A percentile compares a stretch with the other conserved stretches of the same genome.
Conservation (phyloP, 805 yeast genomes). For the Cyberlindnera subsufficiens region DNA sequence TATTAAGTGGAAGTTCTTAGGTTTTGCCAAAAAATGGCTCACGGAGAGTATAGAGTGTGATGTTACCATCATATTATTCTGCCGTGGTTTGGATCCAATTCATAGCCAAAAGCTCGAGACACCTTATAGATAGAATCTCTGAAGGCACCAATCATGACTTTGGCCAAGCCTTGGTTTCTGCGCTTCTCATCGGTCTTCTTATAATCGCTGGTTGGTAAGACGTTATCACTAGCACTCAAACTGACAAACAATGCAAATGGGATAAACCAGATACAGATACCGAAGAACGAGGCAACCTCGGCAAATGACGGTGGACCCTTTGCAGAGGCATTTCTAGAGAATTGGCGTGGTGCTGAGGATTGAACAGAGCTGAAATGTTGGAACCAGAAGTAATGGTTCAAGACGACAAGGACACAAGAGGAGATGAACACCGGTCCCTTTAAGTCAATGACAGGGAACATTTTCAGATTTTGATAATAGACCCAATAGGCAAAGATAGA, state of each 20-base stretch:
- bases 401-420: constrained; percentile 65
- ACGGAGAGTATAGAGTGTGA: no score
- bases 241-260: constrained; percentile 92
- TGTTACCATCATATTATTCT: constrained; percentile 29
- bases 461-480: constrained; percentile 69
- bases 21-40: no score
- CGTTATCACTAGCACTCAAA: constrained; percentile 85
- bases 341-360: constrained; percentile 39
- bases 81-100: constrained; percentile 53
- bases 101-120: constrained; percentile 58
- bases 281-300: constrained; percentile 94
- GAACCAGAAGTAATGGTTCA: constrained; percentile 90
- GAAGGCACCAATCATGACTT: constrained; percentile 49
- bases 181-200: constrained; percentile 24
- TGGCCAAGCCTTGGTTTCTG: constrained; percentile 59
- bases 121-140: constrained; percentile 42
- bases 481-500: constrained; percentile 66
- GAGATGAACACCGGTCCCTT: constrained; percentile 64
- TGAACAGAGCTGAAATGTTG: constrained; percentile 50
- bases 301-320: constrained; percentile 75
- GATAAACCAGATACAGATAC: constrained; percentile 86
- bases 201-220: constrained; percentile 52
- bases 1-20: no score
- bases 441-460: constrained; percentile 79
- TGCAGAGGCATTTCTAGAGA: constrained; percentile 88